phyloP scores from a whole-genome alignment of 768 basidiomycete species.

The Suillus alpinus region DNA sequence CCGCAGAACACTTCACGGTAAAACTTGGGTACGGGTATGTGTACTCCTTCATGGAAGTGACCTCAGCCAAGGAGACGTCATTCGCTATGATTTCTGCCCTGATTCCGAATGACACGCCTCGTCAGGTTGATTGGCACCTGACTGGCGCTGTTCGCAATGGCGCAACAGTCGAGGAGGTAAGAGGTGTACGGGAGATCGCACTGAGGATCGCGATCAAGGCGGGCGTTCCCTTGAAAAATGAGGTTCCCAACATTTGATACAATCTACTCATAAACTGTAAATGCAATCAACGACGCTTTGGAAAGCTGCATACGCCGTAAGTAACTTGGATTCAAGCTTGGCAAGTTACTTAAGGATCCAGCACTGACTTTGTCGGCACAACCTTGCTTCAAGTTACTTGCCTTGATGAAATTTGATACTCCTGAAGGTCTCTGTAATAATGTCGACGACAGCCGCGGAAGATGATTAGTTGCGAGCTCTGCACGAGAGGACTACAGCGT shows the following conservation, averaged over 20 bases:
- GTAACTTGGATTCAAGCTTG: neutral
- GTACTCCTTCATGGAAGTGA: slow-evolving; percentile 47
- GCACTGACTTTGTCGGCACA: no score
- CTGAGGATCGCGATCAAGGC: slow-evolving; percentile 46
- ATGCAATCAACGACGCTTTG: neutral
- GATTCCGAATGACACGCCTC: slow-evolving; percentile 59
- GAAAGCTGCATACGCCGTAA: neutral
- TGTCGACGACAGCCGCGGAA: no score
- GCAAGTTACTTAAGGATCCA: no score
- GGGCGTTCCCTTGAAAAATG: slow-evolving; percentile 52
- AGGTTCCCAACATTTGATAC: slow-evolving; percentile 44
- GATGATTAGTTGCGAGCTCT: no score
- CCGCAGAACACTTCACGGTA: slow-evolving; percentile 51
- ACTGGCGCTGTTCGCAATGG: slow-evolving; percentile 53
- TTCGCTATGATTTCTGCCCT: slow-evolving; percentile 61
- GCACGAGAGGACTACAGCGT: no score
- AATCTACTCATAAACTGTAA: neutral
- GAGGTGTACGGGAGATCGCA: slow-evolving; percentile 53
- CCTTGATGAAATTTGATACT: no score
- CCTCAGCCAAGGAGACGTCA: slow-evolving; percentile 54
- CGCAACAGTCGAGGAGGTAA: slow-evolving; percentile 49
- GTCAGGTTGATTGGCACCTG: slow-evolving; percentile 67
- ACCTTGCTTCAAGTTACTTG: no score
- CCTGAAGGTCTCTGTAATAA: no score
- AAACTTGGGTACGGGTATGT: slow-evolving; percentile 55